Base-by-base conservation (phyloP, 352 stramenopile genomes). In the Peronosclerospora sorghi region DNA sequence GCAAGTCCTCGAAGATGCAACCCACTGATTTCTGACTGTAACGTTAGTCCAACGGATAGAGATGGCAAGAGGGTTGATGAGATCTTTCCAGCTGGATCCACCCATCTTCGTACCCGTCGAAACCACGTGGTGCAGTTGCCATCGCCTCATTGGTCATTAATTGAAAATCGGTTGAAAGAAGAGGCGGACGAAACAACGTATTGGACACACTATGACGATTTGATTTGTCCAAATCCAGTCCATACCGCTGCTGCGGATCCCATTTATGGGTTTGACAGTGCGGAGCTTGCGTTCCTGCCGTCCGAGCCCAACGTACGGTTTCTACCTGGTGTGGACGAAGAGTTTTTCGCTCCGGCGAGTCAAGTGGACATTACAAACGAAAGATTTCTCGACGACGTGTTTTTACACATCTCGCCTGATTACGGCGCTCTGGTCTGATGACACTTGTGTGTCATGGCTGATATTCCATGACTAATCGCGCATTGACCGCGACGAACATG, bases 311-410 rank as follows among this genome's bases (percentile, higher is more conserved):
- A 85, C 23, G 46, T 74, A 35, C 66, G 67, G 13, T 62, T 60
- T 26, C 54, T 78, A 14, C 59, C 69, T 40, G 63, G 73, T 38
- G 55, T 59, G 13, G 59, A 81, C 32, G 64, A 73, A 18, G 60
- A 70, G 49, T 71, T 73, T 32, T 64, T 55, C 19, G 59, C 72
- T 14, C 54, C 61, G 24, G 47, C 56, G n/a, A 72, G 38, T 21
- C 62, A 76, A 37, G 60, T 79, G 41, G 75, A 87, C 48, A 85
- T 81, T 60, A 73, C 48, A 42, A 83, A 64, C 38, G 73, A 85
- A 27, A 62, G 65, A 32, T 83, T 83, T 56, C 84, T 82, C 48
- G 73, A 82, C 58, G 66, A 88, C 38, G 66, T 88, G 13, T 86
- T 84, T 45, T 54, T 85, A 20, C 75, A 88, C 40, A 84, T 84